phyloP scores from a whole-genome alignment of 2,329 filamentous ascomycete genomes.

The Cladosporium oxysporum region DNA sequence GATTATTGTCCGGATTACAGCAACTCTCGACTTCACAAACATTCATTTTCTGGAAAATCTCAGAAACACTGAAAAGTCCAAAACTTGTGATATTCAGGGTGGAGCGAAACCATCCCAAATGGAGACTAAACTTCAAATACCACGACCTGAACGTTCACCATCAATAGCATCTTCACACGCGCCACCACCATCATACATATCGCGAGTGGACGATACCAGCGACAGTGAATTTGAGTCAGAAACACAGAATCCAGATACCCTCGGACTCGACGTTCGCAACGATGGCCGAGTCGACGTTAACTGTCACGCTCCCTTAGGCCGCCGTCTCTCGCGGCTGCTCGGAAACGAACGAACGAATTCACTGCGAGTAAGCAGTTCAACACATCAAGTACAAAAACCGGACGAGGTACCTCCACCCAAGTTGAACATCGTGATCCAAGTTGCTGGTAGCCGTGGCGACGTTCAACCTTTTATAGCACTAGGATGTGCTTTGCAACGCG shows the following conservation, averaged over 20 bases:
- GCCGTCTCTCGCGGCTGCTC: conserved; percentile 10
- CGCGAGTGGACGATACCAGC: background rate
- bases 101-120: background rate
- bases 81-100: background rate
- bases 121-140: background rate
- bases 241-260: background rate
- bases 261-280: background rate
- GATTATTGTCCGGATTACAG: background rate
- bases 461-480: conserved; percentile 77
- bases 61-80: background rate
- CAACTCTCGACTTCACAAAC: background rate
- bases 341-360: background rate
- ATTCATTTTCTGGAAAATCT: background rate
- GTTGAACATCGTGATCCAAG: conserved; percentile 72
- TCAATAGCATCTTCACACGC: background rate
- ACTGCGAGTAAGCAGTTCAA: background rate
- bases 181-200: background rate
- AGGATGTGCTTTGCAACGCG: conserved; percentile 63
- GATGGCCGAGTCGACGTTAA: conserved; percentile 8
- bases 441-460: conserved; percentile 73
- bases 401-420: background rate
- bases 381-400: background rate
- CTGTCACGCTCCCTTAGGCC: conserved; percentile 10
- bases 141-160: background rate
- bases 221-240: background rate